Base-by-base conservation (phyloP, 2,329 filamentous ascomycete genomes). In the Colletotrichum sp. region DNA sequence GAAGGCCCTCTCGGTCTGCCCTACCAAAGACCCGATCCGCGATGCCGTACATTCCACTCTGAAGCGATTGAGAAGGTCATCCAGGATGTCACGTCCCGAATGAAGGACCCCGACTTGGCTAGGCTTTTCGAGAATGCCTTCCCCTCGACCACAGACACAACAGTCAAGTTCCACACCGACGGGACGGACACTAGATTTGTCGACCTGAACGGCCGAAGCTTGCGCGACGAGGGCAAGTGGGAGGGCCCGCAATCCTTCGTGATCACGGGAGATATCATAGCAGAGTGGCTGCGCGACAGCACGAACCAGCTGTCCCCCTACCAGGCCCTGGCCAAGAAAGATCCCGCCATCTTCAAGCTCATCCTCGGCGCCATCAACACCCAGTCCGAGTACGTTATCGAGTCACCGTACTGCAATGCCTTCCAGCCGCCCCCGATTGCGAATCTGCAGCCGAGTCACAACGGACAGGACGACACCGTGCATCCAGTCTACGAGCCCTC, bases 291-390 rank as follows among this genome's bases (percentile, higher is more conserved):
- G 66, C 92, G 96, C 68, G 95, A 98, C 85, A 98, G 95, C 13
- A 98, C 96, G 13, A 99, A 99, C 84, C 97, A 99, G 85, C 87
- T 99, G 69, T 92, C 94, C 3, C 96, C 97, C 69, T 99, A 99
- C 82, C 96, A 98, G 82, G 87, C 91, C 0, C 88, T 99, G 28
- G 94, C 96, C 4, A 95, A 93, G 81, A 95, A 95, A 78, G 96
- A 99, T 82, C 91, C 92, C 52, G 90, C 90, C 57, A 93, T 99
- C 67, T 92, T 94, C 82, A 93, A 91, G 77, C 88, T 99, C 69
- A 95, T 99, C 30, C 88, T 98, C 2, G 97, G 97, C 26, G 96
- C 96, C 57, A 98, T 99, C 86, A 98, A 98, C 84, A 99, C 97
- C 0, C 97, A 99, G 85, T 91, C 95, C 18, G 96, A 99, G 84